Evolutionary conservation across 116 monocot species (phyloP).

Genomic region (Cymodocea nodosa): DNA sequence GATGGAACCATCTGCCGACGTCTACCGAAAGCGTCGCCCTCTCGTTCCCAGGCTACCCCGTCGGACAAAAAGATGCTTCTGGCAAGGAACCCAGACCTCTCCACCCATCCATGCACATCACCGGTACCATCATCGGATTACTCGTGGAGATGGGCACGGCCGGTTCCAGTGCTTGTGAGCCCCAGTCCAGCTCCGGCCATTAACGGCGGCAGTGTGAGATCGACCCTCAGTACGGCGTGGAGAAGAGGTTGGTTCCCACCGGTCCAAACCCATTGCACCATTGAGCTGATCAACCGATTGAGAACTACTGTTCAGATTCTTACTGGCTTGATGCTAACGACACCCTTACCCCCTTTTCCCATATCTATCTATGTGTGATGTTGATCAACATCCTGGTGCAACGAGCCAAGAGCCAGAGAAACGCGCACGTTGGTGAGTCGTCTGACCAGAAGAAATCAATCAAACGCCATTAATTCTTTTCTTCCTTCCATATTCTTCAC

Average conservation of each 20-base stretch:
- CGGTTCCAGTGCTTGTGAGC: background rate
- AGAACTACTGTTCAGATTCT: background rate
- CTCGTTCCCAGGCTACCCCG: background rate
- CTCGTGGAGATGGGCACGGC: background rate
- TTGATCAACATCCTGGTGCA: background rate
- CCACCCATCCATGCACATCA: background rate
- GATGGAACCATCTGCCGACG: slow-evolving; percentile 3
- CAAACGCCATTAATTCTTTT: background rate
- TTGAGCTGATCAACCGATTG: background rate
- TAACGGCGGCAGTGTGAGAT: slow-evolving; percentile 14
- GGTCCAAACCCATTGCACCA: slow-evolving; percentile 66
- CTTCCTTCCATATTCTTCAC: background rate
- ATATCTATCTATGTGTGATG: background rate
- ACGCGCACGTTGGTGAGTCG: background rate
- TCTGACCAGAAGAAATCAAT: background rate
- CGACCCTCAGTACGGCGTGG: slow-evolving; percentile 40
- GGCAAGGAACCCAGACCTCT: background rate
- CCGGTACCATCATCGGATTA: background rate
- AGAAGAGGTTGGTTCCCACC: slow-evolving; percentile 43
- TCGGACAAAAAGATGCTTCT: slow-evolving; percentile 6
- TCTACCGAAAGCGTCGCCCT: background rate
- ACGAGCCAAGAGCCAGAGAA: too few relatives aligned
- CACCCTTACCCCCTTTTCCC: too few relatives aligned
- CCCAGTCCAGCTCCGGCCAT: background rate
- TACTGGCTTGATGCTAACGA: background rate